Base-by-base conservation (phyloP, 2,329 filamentous ascomycete species). In the Fusarium guadeloupense region DNA sequence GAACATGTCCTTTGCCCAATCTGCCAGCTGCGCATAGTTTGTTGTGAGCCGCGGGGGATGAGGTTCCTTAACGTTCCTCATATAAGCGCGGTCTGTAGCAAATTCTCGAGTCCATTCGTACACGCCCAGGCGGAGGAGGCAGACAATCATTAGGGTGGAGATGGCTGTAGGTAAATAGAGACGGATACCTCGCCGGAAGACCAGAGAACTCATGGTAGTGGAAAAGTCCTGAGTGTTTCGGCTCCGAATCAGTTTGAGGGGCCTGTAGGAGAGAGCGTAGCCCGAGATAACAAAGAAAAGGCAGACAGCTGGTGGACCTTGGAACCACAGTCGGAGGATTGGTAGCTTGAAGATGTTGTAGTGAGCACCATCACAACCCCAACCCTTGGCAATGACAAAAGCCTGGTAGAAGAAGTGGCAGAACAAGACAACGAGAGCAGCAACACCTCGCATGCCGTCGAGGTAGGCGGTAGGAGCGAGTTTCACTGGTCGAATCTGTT, bases 201-300 rank as follows among this genome's bases (percentile, higher is more conserved):
- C 72, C 37, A 85, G 74, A 3, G 81, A 84, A 28, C 79, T 75
- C 70, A 85, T 77, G 17, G 80, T 78, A 17, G 66, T 73, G 2
- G 78, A 74, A 46, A 83, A 77, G 13, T 77, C 78, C 28, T 75
- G 66, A 38, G 71, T 72, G 33, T 66, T 65, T n/a, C 74, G 72
- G 49, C 63, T 73, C 37, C 78, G 77, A 20, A 76, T 71, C 42
- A 83, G 75, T 59, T 79, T 81, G n/a, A 85, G 65, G 2, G 82
- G 81, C 39, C 78, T 78, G 50, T 86, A 79, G 25, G 81, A 82
- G 12, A 89, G 76, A 4, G 84, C 86, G 71, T 86, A 88, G 17
- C 85, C 85, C 1, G 83, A 85, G 38, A 87, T 83, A 66, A 87
- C 81, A 68, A 87, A 88, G 76, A 88, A 88, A 62, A 86, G 73